A percentile compares a stretch with the other conserved stretches of the same genome.
Conservation (phyloP, 176 grass and related monocot species). For the Stipa capillata region DNA sequence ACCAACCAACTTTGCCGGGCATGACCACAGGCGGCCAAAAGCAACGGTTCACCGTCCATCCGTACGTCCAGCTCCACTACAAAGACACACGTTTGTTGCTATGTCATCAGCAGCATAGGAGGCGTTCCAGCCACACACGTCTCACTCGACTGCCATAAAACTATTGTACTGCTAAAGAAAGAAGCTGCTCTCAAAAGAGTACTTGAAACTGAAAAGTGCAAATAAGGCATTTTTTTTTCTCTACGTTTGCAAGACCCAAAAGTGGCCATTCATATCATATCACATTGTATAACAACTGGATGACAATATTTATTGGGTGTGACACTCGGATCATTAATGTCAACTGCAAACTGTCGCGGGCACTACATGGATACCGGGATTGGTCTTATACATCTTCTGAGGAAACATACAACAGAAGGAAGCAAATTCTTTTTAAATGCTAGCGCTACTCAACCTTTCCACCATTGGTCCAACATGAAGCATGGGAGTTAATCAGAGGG, state of each 20-base stretch:
- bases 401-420: neutral
- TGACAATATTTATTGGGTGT: neutral
- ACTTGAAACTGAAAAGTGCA: neutral
- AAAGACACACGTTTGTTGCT: no score
- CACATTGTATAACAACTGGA: neutral
- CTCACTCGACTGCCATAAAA: no score
- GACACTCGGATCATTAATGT: neutral
- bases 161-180: neutral
- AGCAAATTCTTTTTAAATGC: neutral
- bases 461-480: no score
- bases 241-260: neutral
- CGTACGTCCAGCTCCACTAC: no score
- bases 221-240: neutral
- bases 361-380: neutral
- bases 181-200: neutral
- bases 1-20: no score
- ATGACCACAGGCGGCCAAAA: no score
- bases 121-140: no score
- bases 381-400: neutral
- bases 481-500: slow-evolving; percentile 40
- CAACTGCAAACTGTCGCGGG: neutral
- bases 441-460: neutral
- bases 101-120: no score
- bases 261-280: neutral
- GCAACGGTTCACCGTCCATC: no score